Conservation (phyloP, 75 land plant species). For the Pinus tabuliformis region DNA sequence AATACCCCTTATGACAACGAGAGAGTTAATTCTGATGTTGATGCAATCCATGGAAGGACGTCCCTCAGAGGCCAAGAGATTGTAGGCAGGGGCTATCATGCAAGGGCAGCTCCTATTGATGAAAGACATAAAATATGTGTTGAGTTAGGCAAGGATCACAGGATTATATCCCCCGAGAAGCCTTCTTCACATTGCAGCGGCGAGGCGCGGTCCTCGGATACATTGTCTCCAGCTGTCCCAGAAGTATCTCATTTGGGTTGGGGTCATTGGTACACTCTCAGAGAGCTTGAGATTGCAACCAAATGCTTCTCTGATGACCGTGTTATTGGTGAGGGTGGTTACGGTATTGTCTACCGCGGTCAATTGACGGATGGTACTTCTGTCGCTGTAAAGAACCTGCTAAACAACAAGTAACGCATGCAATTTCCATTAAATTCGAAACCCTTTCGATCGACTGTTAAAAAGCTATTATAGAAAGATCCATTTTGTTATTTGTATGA, state of each 20-base stretch:
- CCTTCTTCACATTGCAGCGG: conserved; percentile 20
- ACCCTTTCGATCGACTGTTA: not conserved
- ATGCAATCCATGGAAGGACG: not conserved
- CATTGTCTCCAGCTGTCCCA: conserved; percentile 36
- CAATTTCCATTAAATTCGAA: not conserved
- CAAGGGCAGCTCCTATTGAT: not conserved
- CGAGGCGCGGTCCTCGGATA: conserved; percentile 24
- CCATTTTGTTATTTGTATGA: too few species aligned
- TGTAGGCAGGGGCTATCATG: not conserved
- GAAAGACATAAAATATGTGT: conserved; percentile 51
- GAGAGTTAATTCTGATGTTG: not conserved
- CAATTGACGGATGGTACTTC: conserved; percentile 46
- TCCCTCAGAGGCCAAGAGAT: not conserved
- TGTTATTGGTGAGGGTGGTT: conserved; percentile 86
- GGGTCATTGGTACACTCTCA: conserved; percentile 75
- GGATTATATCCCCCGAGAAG: conserved; percentile 32
- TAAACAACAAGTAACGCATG: conserved; percentile 61
- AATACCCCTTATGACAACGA: conserved; percentile 18
- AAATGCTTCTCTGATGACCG: conserved; percentile 45
- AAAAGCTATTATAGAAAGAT: too few species aligned
- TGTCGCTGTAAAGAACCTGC: conserved; percentile 68
- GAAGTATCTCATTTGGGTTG: conserved; percentile 68
- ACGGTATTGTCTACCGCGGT: conserved; percentile 69
- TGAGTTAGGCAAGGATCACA: conserved; percentile 53
- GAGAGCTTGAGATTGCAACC: conserved; percentile 66